phyloP scores from a whole-genome alignment of 495 filamentous ascomycete genomes.

The Tuber calosporum region DNA sequence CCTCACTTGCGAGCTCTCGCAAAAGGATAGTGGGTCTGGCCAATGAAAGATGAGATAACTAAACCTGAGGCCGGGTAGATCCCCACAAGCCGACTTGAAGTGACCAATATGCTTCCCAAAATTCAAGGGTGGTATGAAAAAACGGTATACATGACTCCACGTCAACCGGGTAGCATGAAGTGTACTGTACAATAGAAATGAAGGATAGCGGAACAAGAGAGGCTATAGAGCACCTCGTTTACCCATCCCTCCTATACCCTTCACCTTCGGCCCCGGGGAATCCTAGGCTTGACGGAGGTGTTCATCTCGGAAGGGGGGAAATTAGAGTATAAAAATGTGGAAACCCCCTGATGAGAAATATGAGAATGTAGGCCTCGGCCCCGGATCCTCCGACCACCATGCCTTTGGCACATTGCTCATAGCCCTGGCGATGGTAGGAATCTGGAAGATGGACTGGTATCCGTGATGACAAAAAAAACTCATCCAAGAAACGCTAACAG shows the following conservation, averaged over 20 bases:
- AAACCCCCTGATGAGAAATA: neutral
- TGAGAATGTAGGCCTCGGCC: neutral
- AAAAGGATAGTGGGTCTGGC: neutral
- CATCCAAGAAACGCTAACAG: neutral
- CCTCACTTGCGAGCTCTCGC: neutral
- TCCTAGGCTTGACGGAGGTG: neutral
- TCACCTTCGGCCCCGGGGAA: neutral
- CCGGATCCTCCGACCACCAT: neutral
- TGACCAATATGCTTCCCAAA: neutral
- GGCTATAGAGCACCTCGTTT: neutral
- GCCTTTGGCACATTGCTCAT: neutral
- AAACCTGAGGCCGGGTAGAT: neutral
- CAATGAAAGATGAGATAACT: neutral
- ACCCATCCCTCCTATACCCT: neutral
- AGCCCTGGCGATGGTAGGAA: neutral
- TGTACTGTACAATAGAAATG: neutral
- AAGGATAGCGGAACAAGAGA: neutral
- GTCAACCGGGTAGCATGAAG: neutral
- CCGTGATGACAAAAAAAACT: neutral
- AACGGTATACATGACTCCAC: neutral
- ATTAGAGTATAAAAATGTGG: neutral
- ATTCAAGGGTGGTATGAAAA: neutral
- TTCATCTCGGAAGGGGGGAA: neutral
- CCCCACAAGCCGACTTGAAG: neutral
- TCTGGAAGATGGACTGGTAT: neutral